Base-by-base conservation (phyloP, 352 stramenopile genomes). In the Globisporangium nunn region DNA sequence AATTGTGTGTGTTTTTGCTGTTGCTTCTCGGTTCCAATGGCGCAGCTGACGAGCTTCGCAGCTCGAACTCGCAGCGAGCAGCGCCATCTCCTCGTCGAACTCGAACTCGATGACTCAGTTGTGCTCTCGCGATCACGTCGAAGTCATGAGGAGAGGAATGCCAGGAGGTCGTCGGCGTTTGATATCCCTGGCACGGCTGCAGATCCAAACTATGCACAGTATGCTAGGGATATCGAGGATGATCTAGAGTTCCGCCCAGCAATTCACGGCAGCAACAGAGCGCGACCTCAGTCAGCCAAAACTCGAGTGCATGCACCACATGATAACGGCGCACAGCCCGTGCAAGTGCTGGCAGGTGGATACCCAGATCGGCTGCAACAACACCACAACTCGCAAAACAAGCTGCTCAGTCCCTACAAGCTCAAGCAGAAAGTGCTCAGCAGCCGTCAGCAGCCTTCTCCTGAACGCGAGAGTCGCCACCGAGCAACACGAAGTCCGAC, bases 401-500 rank as follows among this genome's bases (percentile, higher is more conserved):
- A 70, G 33, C 67, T 78, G 8, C 69, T 67, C 6, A 87, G 70
- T 63, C 76, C 75, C 28, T 84, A 77, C 66, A 84, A 86, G 55
- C 61, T 88, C 33, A 87, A 88, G 54, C 72, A 88, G 45, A 68
- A 72, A 12, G 72, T 88, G 35, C 51, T 83, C 28, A 79, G 67
- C 53, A 85, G 52, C 40, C 68, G 75, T 18, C 53, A 85, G 52
- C 40, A 66, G 74, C 29, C 59, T 51, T 18, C 17, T 14, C 12
- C 28, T 47, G 30, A 29, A 48, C 6, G 12, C 17, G 29, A 41
- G 30, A 15, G n/a, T 40, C 37, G 28, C 23, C 61, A n/a, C n/a
- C n/a, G 23, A 51, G 14, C 29, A 14, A 41, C 40, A 37, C 52
- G 39, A 39, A n/a, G 45, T 11, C 7, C 41, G 30, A 5, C 8